phyloP scores from a whole-genome alignment of 2,329 filamentous ascomycete genomes.

The Fusarium pilosicola region DNA sequence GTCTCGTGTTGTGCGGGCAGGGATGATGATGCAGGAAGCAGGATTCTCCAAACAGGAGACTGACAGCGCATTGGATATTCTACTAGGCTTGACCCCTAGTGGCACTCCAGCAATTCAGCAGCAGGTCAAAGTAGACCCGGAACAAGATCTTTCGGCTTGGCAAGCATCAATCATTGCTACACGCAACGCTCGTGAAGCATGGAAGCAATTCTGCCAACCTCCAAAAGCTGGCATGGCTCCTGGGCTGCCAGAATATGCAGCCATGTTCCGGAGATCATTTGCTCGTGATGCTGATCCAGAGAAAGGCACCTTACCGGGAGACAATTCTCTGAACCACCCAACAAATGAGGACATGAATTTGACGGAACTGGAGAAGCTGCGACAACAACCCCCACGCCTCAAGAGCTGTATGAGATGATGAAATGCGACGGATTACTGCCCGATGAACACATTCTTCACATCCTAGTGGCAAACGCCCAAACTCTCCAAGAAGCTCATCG shows the following conservation, averaged over 20 bases:
- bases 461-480: conserved; percentile 64
- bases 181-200: conserved; percentile 70
- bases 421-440: conserved; percentile 59
- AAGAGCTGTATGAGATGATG: conserved; percentile 70
- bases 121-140: conserved; percentile 37
- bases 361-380: conserved; percentile 72
- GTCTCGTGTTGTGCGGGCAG: conserved; percentile 63
- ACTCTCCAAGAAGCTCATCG: conserved; percentile 58
- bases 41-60: conserved; percentile 60
- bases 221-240: conserved; percentile 50
- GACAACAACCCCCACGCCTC: conserved; percentile 66
- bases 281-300: conserved; percentile 44
- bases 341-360: conserved; percentile 57
- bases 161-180: conserved; percentile 67
- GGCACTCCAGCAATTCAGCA: conserved; percentile 67
- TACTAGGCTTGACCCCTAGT: conserved; percentile 63
- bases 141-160: conserved; percentile 54
- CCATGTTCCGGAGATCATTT: conserved; percentile 69
- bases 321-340: conserved; percentile 62
- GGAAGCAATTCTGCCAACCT: conserved; percentile 59
- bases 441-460: conserved; percentile 59
- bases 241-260: conserved; percentile 60
- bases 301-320: conserved; percentile 63
- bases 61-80: conserved; percentile 61
- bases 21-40: conserved; percentile 64